Evolutionary conservation across 257 asterid species (phyloP).

Genomic region (Misopates orontium): DNA sequence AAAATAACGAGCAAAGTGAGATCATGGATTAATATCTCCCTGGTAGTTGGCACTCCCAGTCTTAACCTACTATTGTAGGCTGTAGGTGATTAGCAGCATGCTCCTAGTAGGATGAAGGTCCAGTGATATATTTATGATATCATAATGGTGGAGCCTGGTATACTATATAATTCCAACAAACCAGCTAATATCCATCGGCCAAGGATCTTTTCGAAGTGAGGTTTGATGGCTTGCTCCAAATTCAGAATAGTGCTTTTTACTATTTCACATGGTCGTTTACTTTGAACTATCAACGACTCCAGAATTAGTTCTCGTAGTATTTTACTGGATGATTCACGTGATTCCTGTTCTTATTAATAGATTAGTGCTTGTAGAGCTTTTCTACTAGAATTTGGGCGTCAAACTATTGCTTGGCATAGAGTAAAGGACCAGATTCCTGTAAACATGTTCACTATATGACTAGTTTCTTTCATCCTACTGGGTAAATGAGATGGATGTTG

Average conservation of each 20-base stretch:
- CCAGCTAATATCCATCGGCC: background rate
- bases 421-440: background rate
- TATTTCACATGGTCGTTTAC: background rate
- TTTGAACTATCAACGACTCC: background rate
- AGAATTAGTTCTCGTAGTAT: no score
- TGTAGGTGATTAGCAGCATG: background rate
- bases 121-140: background rate
- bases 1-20: no score
- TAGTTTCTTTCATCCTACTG: background rate
- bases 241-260: background rate
- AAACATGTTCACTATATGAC: background rate
- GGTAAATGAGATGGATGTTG: conserved; percentile 1
- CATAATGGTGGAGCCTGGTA: background rate
- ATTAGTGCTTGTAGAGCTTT: background rate
- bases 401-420: background rate
- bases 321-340: no score
- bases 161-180: background rate
- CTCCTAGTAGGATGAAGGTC: background rate
- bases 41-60: no score
- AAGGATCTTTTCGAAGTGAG: background rate
- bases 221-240: background rate
- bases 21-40: no score
- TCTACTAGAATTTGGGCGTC: background rate
- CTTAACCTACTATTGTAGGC: no score
- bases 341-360: no score